Evolutionary conservation across 1,284 basidiomycete species (phyloP), one percentile per base, ranked within the genome.

Genomic region (Entoloma clypeatum): DNA sequence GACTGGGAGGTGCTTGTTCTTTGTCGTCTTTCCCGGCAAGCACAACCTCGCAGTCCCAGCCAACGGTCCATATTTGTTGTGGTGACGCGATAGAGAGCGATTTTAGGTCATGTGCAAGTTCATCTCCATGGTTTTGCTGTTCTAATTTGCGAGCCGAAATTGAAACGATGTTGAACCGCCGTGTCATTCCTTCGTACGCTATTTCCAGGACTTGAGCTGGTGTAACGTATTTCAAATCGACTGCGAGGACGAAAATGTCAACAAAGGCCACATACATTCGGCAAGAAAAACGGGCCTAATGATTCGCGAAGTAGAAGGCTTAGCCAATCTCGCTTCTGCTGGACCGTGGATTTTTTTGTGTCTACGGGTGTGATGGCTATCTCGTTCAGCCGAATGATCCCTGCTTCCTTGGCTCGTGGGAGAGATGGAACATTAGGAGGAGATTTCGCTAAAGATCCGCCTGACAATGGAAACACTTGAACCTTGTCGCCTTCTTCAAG

Each of bases 151-250:
- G 58, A 28, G 57, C 54, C 13, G 61, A 74, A 5, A 82, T 68
- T 21, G 72, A 64, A 38, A 67, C 58, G 29, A 87, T 62, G 14
- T 63, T 57, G 53, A 86, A 83, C 30, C 68, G 66, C 38, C 79
- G 75, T 29, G 58, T 54, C 39, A 57, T 54, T 19, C 79, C 76
- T 64, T 90, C 80, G 57, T 85, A 90, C 11, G 61, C 57, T 21
- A 89, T 65, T 48, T 82, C 72, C 39, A 91, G 50, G 3, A 72
- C 67, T 58, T 86, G 85, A 3, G 71, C 71, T 11, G 67, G 57
- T 6, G 80, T 76, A 43, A 92, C 61, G 56, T 83, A 88, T 57
- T 81, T 85, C 14, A 86, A 64, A 53, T 87, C 84, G 27, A 88
- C 88, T 90, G 25, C 14, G 49, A 5, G 47, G 23, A 48, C 23